Percentiles rank a stretch among this genome's conserved stretches.
phyloP scores from a whole-genome alignment of 345 rosid species.

The Lumnitzera racemosa region DNA sequence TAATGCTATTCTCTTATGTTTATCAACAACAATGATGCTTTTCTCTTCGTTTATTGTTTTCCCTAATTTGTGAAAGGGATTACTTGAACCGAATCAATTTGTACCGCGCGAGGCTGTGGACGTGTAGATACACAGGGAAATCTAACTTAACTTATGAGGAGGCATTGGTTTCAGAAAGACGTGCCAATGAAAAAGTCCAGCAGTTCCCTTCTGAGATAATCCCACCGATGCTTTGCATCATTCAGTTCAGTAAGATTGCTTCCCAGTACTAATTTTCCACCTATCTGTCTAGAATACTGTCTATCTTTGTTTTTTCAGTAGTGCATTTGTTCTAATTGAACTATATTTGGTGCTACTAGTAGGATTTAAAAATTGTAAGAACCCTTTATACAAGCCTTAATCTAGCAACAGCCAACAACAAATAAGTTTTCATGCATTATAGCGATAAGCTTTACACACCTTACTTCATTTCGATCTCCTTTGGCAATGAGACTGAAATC shows the following conservation, averaged over 20 bases:
- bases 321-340: too few species aligned
- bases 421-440: too few species aligned
- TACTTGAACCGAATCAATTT: conserved; percentile 74
- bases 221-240: conserved; percentile 52
- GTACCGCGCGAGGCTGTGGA: conserved; percentile 79
- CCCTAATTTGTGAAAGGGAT: conserved; percentile 44
- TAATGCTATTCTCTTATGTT: background rate
- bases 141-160: conserved; percentile 82
- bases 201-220: conserved; percentile 65
- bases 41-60: conserved; percentile 13
- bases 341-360: too few species aligned
- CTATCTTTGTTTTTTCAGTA: too few species aligned
- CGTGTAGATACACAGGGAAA: conserved; percentile 80
- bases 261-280: too few species aligned
- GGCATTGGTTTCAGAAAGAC: conserved; percentile 89
- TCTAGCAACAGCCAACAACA: too few species aligned
- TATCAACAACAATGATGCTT: background rate
- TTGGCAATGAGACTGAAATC: too few species aligned
- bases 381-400: too few species aligned
- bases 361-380: too few species aligned
- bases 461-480: too few species aligned
- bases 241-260: conserved; percentile 67
- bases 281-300: too few species aligned
- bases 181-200: conserved; percentile 63
- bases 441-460: too few species aligned